A percentile compares a stretch with the other conserved stretches of the same genome.
Conservation (phyloP, 208 protist species). For the Wallacemonas rigidus region DNA sequence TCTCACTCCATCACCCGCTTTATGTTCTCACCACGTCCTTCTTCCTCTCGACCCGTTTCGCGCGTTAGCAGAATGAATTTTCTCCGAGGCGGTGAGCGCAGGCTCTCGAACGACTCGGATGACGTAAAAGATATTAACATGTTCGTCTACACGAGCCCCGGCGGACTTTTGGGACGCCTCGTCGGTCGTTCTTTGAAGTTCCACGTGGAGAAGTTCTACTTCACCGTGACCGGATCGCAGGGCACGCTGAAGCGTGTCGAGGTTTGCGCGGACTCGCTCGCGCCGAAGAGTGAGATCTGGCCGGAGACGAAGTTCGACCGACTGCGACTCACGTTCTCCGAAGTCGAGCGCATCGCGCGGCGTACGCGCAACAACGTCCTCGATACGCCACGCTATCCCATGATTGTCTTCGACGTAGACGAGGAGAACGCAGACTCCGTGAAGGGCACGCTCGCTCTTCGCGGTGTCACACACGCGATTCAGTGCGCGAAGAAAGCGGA, state of each 20-base stretch:
- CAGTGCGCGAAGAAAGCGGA: constrained; percentile 67
- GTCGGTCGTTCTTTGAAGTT: constrained; percentile 80
- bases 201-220: constrained; percentile 63
- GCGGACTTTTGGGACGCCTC: constrained; percentile 65
- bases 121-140: constrained; percentile 80
- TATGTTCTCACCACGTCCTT: constrained; percentile 2
- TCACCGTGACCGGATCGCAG: constrained; percentile 34
- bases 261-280: constrained; percentile 75
- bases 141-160: constrained; percentile 80
- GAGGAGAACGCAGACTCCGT: constrained; percentile 38
- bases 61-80: constrained; percentile 9
- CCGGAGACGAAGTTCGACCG: constrained; percentile 42
- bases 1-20: neutral
- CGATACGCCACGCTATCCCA: constrained; percentile 63
- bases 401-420: constrained; percentile 63
- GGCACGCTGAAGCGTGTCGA: constrained; percentile 52
- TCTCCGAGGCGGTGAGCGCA: constrained; percentile 7
- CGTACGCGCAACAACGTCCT: constrained; percentile 56
- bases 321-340: constrained; percentile 57
- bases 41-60: neutral
- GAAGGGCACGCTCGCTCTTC: constrained; percentile 57
- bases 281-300: constrained; percentile 81
- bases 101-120: constrained; percentile 33
- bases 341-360: constrained; percentile 57
- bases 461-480: constrained; percentile 56